Percentiles rank a stretch among this genome's conserved stretches.
Evolutionary conservation across 495 filamentous ascomycete genomes (phyloP).

Genomic region (Hypoxylon rickii): DNA sequence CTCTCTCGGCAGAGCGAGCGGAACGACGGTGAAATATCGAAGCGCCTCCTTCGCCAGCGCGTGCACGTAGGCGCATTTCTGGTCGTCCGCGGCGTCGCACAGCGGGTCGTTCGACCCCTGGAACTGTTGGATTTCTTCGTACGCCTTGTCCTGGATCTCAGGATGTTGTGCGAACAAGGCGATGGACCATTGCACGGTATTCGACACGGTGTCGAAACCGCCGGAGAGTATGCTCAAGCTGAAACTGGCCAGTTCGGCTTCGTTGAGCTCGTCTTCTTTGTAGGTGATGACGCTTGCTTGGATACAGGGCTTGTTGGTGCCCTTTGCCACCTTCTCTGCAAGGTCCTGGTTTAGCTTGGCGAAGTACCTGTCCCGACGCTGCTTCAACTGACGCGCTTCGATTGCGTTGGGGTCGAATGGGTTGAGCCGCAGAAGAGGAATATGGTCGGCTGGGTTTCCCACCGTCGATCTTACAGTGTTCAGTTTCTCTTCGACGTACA

Average conservation of each 20-base stretch:
- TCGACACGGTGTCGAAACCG: conserved; percentile 67
- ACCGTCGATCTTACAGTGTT: conserved; percentile 63
- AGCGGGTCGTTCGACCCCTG: conserved; percentile 58
- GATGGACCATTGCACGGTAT: conserved; percentile 66
- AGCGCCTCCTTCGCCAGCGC: conserved; percentile 64
- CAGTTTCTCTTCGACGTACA: conserved; percentile 64
- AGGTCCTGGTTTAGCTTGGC: conserved; percentile 55
- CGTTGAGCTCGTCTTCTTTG: conserved; percentile 61
- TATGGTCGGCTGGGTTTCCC: conserved; percentile 67
- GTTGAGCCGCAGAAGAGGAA: conserved; percentile 62
- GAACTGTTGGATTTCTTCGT: conserved; percentile 57
- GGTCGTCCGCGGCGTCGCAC: conserved; percentile 62
- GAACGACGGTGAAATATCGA: conserved; percentile 63
- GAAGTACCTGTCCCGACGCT: conserved; percentile 64
- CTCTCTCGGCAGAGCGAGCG: conserved; percentile 63
- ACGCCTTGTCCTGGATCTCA: conserved; percentile 64
- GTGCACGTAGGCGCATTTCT: conserved; percentile 63
- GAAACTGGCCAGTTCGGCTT: conserved; percentile 64
- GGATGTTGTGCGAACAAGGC: conserved; percentile 59
- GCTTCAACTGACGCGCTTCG: conserved; percentile 61
- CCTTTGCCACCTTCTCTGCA: conserved; percentile 62
- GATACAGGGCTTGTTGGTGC: conserved; percentile 65
- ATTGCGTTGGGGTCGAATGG: conserved; percentile 56
- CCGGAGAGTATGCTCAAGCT: conserved; percentile 67
- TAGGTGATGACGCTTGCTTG: conserved; percentile 67